These are phyloP conservation scores for Euptelea pleiosperma DNA, from an alignment of 164 flowering plant species.

Conservation along the genomic window DNA sequence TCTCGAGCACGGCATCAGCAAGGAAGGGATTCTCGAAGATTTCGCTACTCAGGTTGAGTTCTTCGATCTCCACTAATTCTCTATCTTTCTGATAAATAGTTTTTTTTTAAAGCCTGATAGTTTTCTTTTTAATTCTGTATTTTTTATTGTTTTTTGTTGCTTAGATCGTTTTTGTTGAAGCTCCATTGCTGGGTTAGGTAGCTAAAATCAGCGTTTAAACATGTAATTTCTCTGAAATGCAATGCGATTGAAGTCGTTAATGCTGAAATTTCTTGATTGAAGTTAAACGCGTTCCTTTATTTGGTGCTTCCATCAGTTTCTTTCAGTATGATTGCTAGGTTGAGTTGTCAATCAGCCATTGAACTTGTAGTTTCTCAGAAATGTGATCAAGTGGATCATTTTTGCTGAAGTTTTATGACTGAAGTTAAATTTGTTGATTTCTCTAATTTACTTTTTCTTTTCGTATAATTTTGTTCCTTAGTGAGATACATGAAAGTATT, in stretches of 20 bases:
- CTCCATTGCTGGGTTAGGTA: not conserved
- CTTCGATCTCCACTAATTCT: not conserved
- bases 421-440: no score
- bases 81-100: not conserved
- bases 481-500: no score
- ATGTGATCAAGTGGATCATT: not conserved
- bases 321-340: not conserved
- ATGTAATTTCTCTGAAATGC: no score
- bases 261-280: slow-evolving; percentile 2
- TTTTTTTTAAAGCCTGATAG: no score
- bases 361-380: slow-evolving; percentile 1
- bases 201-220: no score
- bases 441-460: no score
- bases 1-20: slow-evolving; percentile 97
- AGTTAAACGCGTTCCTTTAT: not conserved
- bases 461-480: no score
- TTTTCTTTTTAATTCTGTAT: no score
- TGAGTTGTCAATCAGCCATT: not conserved
- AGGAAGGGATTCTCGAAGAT: slow-evolving; percentile 96
- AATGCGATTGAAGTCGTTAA: no score
- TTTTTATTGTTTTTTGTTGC: not conserved
- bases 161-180: not conserved
- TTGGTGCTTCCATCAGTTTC: not conserved
- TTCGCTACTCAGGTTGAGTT: slow-evolving; percentile 86
- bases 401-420: no score